Evolutionary conservation across 176 grass and related monocot genomes (phyloP).

Genomic region (Oryza brachyantha): DNA sequence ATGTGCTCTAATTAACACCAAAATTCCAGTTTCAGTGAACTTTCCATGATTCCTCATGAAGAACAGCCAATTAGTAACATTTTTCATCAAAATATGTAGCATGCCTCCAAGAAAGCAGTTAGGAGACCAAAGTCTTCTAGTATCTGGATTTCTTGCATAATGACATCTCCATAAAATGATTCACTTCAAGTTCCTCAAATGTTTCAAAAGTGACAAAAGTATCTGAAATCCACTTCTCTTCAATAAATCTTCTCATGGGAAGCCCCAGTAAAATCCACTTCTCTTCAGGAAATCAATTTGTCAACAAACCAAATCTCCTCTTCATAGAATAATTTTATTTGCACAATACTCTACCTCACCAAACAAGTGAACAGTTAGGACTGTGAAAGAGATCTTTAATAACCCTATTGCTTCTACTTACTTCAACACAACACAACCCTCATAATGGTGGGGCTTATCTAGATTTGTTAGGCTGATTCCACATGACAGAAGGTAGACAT

Average conservation of each 20-base stretch:
- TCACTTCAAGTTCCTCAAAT: slow-evolving; percentile 59
- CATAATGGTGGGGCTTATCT: background rate
- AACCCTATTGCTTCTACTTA: slow-evolving; percentile 37
- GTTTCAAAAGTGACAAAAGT: slow-evolving; percentile 50
- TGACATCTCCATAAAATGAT: slow-evolving; percentile 49
- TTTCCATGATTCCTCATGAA: slow-evolving; percentile 44
- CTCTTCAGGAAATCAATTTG: slow-evolving; percentile 50
- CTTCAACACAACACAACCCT: too few relatives aligned
- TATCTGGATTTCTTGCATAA: slow-evolving; percentile 48
- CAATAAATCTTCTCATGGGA: slow-evolving; percentile 59
- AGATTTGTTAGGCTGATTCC: background rate
- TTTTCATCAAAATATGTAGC: slow-evolving; percentile 54
- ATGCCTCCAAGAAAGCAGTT: slow-evolving; percentile 49
- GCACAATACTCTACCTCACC: slow-evolving; percentile 55
- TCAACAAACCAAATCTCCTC: slow-evolving; percentile 46
- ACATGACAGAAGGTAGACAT: background rate
- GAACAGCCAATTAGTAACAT: slow-evolving; percentile 57
- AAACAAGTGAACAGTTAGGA: slow-evolving; percentile 51
- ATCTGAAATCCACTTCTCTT: slow-evolving; percentile 68
- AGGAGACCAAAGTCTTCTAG: slow-evolving; percentile 40
- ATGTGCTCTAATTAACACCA: slow-evolving; percentile 36
- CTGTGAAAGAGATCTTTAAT: slow-evolving; percentile 42
- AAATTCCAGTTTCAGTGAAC: slow-evolving; percentile 37
- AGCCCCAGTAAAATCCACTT: slow-evolving; percentile 34
- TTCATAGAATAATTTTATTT: slow-evolving; percentile 49